phyloP scores from a whole-genome alignment of 495 filamentous ascomycete genomes.

The Margaritispora aquatica region DNA sequence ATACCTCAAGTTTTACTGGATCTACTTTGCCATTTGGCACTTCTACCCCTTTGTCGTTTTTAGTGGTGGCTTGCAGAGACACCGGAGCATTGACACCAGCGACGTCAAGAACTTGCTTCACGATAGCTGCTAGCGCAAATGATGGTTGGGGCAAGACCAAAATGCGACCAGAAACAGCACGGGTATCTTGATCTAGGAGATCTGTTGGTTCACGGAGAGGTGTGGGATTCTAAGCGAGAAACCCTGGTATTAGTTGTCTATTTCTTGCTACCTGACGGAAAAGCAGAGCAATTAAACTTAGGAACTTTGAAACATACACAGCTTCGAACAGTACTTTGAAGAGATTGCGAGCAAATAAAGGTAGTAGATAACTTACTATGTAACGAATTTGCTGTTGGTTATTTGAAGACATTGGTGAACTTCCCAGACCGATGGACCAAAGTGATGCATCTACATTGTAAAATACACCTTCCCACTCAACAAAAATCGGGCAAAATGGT shows the following conservation, averaged over 20 bases:
- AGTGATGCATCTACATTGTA: constrained; percentile 33
- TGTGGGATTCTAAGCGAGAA: too few relatives aligned
- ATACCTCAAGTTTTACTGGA: neutral
- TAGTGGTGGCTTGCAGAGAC: neutral
- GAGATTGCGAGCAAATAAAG: too few relatives aligned
- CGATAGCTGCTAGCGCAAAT: constrained; percentile 30
- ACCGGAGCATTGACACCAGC: neutral
- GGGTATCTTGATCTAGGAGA: constrained; percentile 22
- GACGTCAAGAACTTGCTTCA: constrained; percentile 13
- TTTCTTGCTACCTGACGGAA: too few relatives aligned
- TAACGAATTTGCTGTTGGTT: constrained; percentile 4
- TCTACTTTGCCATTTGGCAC: neutral
- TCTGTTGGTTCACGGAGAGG: constrained; percentile 4
- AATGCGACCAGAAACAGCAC: constrained; percentile 31
- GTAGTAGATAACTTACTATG: too few relatives aligned
- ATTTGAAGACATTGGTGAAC: neutral
- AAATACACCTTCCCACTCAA: constrained; percentile 49
- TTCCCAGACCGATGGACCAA: constrained; percentile 22
- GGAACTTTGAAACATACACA: too few relatives aligned
- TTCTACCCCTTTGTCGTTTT: neutral
- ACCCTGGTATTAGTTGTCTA: too few relatives aligned
- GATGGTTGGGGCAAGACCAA: constrained; percentile 40
- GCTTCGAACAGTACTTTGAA: too few relatives aligned
- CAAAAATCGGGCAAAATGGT: constrained; percentile 43
- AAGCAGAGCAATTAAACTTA: too few relatives aligned